Base-by-base conservation (phyloP, 2,329 filamentous ascomycete species). In the Zalaria sp. region DNA sequence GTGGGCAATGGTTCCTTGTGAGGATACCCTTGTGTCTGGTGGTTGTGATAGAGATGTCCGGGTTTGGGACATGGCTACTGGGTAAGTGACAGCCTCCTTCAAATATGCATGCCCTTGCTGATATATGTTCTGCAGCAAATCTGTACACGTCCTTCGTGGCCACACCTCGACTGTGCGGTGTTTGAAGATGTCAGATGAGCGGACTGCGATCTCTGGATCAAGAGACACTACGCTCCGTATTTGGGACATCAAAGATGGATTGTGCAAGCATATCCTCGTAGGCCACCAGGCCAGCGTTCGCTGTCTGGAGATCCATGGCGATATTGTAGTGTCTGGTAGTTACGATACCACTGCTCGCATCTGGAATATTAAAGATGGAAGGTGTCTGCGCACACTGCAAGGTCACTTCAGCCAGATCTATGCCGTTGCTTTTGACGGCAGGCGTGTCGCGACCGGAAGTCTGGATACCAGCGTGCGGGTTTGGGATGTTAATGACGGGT, bases 361-460 rank as follows among this genome's bases (percentile, higher is more conserved):
- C 43, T 98, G 91, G 91, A 95, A 85, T 60, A 96, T 98, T 40
- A 93, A 86, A 2, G 85, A 95, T 63, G 91, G 91, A 27, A 79
- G 86, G 47, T 98, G 91, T 60, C 67, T 96, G 42, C 81, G 89
- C 51, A 95, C 87, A 0, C 71, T 98, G 34, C 80, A 82, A 36
- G 91, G 91, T 0, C 91, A 98, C 62, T 98, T 95, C 64, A 96
- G 89, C 58, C 91, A 98, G 58, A 98, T 98, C 44, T 98, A 98
- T 59, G 91, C 91, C 18, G 93, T 98, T 57, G 91, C 91, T 1
- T 98, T 96, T 62, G 91, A 98, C 58, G 91, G 91, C 34, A 80
- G 81, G 51, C 77, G 88, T 48, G 88, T 98, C 44, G 89, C 93
- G 31, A 98, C 91, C 6, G 91, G 91, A 40, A 95, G 88, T 60